phyloP scores from a whole-genome alignment of 2,329 filamentous ascomycete species.

The Talaromyces sp. region DNA sequence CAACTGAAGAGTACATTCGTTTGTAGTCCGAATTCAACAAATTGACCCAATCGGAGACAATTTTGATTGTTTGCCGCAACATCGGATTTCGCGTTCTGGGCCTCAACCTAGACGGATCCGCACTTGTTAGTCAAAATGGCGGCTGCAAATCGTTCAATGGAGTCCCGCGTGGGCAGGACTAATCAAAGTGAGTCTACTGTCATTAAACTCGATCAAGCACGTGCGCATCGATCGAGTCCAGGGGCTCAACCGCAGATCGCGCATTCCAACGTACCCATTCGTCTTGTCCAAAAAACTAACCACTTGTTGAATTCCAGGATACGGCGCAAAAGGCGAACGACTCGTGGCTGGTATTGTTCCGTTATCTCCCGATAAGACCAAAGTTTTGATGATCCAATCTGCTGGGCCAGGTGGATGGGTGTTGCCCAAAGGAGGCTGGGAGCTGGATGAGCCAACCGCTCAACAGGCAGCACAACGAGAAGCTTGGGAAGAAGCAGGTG shows the following conservation, averaged over 20 bases:
- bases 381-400: constrained; percentile 91
- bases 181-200: constrained; percentile 47
- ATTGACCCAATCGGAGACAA: not conserved
- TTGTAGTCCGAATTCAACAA: not conserved
- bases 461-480: constrained; percentile 82
- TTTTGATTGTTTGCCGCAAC: not conserved
- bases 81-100: not conserved
- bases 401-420: constrained; percentile 91
- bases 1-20: not conserved
- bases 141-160: constrained; percentile 39
- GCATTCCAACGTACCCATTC: constrained; percentile 14
- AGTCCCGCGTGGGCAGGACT: constrained; percentile 46
- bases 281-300: not conserved
- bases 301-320: constrained; percentile 58
- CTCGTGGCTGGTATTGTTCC: constrained; percentile 94
- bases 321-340: constrained; percentile 85
- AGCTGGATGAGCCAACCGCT: constrained; percentile 83
- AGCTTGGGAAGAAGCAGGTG: constrained; percentile 97
- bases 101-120: not conserved
- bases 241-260: not conserved
- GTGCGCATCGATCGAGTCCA: constrained; percentile 18
- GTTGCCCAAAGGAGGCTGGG: constrained; percentile 95
- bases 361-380: constrained; percentile 76
- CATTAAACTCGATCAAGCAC: constrained; percentile 20
- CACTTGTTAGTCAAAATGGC: constrained; percentile 8